These are phyloP conservation scores for Jatropha podagrica DNA, from an alignment of 441 rosid species.

Conservation along the genomic window DNA sequence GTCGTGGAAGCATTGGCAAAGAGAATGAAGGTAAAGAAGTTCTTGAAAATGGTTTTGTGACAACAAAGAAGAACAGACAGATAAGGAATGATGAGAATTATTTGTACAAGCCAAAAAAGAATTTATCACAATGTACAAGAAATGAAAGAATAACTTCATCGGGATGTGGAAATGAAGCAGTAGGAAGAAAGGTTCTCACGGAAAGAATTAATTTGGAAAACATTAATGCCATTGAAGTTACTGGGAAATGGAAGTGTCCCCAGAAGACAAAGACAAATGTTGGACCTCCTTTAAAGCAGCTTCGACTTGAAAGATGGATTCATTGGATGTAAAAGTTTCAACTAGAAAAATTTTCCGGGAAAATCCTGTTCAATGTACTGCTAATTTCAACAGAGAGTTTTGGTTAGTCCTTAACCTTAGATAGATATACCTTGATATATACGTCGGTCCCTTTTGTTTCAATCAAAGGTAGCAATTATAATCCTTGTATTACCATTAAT, in stretches of 20 bases:
- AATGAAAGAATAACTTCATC: constrained; percentile 21
- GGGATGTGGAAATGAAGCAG: constrained; percentile 16
- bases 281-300: constrained; percentile 85
- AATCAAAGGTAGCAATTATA: too few relatives aligned
- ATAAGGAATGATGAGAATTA: constrained; percentile 32
- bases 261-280: constrained; percentile 56
- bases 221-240: constrained; percentile 31
- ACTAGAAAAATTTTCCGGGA: not conserved
- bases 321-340: constrained; percentile 34
- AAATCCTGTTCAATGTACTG: not conserved
- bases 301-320: constrained; percentile 77
- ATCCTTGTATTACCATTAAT: too few relatives aligned
- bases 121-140: constrained; percentile 28
- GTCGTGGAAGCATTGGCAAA: constrained; percentile 22
- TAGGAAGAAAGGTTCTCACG: constrained; percentile 44
- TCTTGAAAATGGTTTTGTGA: constrained; percentile 45
- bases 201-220: constrained; percentile 54
- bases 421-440: too few relatives aligned
- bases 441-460: too few relatives aligned
- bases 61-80: constrained; percentile 39
- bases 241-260: constrained; percentile 85
- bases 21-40: constrained; percentile 29
- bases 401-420: too few relatives aligned
- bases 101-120: constrained; percentile 16
- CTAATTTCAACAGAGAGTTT: not conserved